A percentile compares a stretch with the other conserved stretches of the same genome.
Conservation (phyloP, 2,329 filamentous ascomycete species). For the Colletotrichum salicis region DNA sequence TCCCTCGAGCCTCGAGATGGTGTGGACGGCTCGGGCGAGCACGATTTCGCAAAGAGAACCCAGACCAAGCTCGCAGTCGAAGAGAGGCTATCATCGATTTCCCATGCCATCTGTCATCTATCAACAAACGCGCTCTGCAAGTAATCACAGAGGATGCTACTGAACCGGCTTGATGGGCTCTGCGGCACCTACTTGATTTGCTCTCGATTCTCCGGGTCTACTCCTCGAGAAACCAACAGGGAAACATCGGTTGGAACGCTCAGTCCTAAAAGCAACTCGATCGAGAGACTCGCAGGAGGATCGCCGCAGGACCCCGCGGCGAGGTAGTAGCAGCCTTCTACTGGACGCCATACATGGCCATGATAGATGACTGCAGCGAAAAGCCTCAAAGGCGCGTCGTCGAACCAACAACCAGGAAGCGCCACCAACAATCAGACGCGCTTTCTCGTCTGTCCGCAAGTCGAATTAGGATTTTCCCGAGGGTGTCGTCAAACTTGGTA, state of each 20-base stretch:
- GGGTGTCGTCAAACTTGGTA: neutral
- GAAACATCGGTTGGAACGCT: constrained; percentile 7
- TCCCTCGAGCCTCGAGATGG: neutral
- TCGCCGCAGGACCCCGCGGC: constrained; percentile 13
- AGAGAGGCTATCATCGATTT: neutral
- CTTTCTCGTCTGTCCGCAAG: neutral
- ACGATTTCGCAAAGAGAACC: neutral
- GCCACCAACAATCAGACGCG: constrained; percentile 12
- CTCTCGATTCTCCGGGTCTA: neutral
- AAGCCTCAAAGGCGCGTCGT: constrained; percentile 18
- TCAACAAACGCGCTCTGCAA: constrained; percentile 7
- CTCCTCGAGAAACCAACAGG: neutral
- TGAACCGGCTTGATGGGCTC: neutral
- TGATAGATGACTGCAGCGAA: constrained; percentile 20
- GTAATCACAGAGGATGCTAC: neutral
- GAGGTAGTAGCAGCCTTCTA: neutral
- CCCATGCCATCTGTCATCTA: constrained; percentile 14
- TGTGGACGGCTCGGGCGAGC: constrained; percentile 1
- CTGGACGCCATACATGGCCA: neutral
- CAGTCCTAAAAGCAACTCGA: neutral
- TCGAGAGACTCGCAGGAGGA: constrained; percentile 28
- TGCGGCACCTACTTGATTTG: constrained; percentile 11
- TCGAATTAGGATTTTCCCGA: constrained; percentile 4
- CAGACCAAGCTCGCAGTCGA: neutral
- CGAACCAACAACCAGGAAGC: constrained; percentile 19